These are phyloP conservation scores for Thalassiosira pacifica DNA, from an alignment of 352 stramenopile genomes.

Conservation along the genomic window DNA sequence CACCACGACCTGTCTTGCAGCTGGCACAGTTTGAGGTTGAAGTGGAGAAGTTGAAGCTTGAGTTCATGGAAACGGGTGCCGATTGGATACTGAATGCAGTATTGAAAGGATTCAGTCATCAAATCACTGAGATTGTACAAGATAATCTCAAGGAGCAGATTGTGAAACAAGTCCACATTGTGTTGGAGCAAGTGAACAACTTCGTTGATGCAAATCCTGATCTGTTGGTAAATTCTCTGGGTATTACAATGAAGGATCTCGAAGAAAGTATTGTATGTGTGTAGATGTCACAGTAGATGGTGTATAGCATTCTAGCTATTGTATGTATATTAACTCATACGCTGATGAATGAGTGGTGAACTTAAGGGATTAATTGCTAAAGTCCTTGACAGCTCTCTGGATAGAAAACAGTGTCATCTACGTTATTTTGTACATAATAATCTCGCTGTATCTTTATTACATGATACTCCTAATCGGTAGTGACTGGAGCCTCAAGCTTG, in stretches of 20 bases:
- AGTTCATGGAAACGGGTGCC: conserved; percentile 83
- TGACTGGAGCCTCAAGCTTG: too few relatives aligned
- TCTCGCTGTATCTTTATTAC: too few relatives aligned
- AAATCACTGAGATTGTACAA: conserved; percentile 78
- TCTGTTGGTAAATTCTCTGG: conserved; percentile 75
- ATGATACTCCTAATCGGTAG: too few relatives aligned
- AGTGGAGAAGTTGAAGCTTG: conserved; percentile 77
- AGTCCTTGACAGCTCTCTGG: too few relatives aligned
- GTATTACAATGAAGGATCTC: conserved; percentile 83
- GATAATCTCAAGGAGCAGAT: conserved; percentile 82
- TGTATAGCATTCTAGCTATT: too few relatives aligned
- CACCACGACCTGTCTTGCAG: conserved; percentile 70
- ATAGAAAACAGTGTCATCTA: too few relatives aligned
- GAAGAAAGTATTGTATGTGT: conserved; percentile 77
- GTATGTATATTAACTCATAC: too few relatives aligned
- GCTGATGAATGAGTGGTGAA: too few relatives aligned
- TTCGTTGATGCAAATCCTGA: conserved; percentile 81
- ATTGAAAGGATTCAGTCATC: conserved; percentile 74
- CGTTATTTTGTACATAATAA: too few relatives aligned
- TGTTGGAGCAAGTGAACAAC: conserved; percentile 79
- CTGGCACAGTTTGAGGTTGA: conserved; percentile 74
- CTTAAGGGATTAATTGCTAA: too few relatives aligned
- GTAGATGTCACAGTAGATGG: too few relatives aligned
- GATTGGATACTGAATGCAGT: conserved; percentile 85
- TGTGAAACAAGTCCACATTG: conserved; percentile 66